Conservation (phyloP, 2,329 filamentous ascomycete species). For the Grosmannia clavigera region DNA sequence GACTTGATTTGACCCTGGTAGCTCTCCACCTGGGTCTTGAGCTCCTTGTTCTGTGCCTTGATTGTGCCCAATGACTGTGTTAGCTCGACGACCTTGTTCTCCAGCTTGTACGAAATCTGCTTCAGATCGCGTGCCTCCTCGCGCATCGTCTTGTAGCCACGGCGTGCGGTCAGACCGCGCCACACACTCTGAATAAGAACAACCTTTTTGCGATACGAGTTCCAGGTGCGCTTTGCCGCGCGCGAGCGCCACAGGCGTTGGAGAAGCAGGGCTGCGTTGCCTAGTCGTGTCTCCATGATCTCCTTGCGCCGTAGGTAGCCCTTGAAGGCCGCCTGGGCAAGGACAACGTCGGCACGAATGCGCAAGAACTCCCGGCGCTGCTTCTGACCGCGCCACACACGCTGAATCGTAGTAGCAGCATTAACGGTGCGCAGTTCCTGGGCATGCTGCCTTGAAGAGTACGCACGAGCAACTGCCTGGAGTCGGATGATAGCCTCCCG, state of each 20-base stretch:
- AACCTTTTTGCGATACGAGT: conserved; percentile 79
- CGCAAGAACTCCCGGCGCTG: conserved; percentile 68
- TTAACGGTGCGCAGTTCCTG: conserved; percentile 72
- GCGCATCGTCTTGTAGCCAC: conserved; percentile 77
- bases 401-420: conserved; percentile 87
- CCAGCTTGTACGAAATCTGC: conserved; percentile 98
- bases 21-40: conserved; percentile 81
- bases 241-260: conserved; percentile 83
- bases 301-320: conserved; percentile 82
- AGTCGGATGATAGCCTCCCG: conserved; percentile 68
- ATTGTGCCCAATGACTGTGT: conserved; percentile 86
- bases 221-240: conserved; percentile 66
- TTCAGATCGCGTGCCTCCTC: conserved; percentile 97
- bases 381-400: conserved; percentile 87
- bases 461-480: conserved; percentile 67
- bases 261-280: conserved; percentile 82
- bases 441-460: conserved; percentile 63
- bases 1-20: conserved; percentile 94
- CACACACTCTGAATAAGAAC: conserved; percentile 85
- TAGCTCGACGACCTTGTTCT: conserved; percentile 98
- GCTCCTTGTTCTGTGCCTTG: conserved; percentile 86
- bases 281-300: conserved; percentile 86
- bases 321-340: conserved; percentile 83
- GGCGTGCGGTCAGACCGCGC: conserved; percentile 72
- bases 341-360: conserved; percentile 72